Percentiles rank a stretch among this genome's conserved stretches.
Conservation (phyloP, 192 early-diverging fungal genomes). For the Dispira parvispora region DNA sequence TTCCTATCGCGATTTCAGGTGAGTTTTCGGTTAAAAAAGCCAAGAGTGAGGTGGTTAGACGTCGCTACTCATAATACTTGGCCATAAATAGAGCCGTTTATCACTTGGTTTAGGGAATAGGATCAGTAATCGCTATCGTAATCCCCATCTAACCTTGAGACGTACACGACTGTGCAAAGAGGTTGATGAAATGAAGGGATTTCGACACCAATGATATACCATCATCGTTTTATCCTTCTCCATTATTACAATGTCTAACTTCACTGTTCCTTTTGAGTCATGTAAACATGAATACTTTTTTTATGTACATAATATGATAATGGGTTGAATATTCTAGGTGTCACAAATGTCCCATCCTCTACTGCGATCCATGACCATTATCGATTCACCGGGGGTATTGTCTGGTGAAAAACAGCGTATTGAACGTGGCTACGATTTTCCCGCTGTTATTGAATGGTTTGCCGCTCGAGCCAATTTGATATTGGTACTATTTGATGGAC, state of each 20-base stretch:
- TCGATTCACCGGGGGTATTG: slow-evolving; percentile 84
- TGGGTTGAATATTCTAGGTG: slow-evolving; percentile 17
- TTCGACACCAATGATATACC: too few relatives aligned
- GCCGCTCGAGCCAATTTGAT: slow-evolving; percentile 69
- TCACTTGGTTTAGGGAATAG: too few relatives aligned
- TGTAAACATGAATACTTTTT: neutral
- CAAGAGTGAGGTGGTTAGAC: too few relatives aligned
- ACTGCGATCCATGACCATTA: slow-evolving; percentile 64
- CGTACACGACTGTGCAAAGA: too few relatives aligned
- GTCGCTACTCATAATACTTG: too few relatives aligned
- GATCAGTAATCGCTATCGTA: too few relatives aligned
- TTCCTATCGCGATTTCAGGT: slow-evolving; percentile 68
- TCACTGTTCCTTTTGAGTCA: too few relatives aligned
- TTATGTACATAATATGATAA: slow-evolving; percentile 1
- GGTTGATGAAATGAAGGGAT: too few relatives aligned
- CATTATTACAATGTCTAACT: too few relatives aligned
- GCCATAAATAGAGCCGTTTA: too few relatives aligned
- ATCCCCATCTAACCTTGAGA: too few relatives aligned
- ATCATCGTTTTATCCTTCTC: too few relatives aligned
- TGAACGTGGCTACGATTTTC: slow-evolving; percentile 69
- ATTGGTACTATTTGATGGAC: slow-evolving; percentile 72
- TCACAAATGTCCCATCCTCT: slow-evolving; percentile 59
- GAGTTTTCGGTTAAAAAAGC: neutral
- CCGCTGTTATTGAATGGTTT: slow-evolving; percentile 69
- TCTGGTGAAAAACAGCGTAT: slow-evolving; percentile 72